Evolutionary conservation across 2,329 filamentous ascomycete species (phyloP).

Genomic region (Clonostachys sp.): DNA sequence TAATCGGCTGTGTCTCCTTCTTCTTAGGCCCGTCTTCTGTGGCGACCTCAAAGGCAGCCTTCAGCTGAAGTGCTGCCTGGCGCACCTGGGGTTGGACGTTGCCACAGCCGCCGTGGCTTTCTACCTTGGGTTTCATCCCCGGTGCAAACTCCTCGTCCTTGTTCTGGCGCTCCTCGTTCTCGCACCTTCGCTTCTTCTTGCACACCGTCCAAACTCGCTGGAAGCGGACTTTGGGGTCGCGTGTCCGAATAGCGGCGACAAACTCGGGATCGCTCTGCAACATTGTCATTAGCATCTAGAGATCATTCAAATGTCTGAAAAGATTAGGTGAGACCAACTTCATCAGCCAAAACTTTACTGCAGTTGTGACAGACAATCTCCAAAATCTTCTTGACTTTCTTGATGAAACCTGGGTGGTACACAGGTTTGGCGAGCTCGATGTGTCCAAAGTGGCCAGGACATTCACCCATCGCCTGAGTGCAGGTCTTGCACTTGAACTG

Average conservation of each 20-base stretch:
- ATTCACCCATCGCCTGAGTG: slow-evolving; percentile 91
- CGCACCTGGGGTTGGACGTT: slow-evolving; percentile 86
- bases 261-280: slow-evolving; percentile 80
- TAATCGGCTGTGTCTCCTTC: slow-evolving; percentile 77
- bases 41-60: slow-evolving; percentile 62
- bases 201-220: slow-evolving; percentile 88
- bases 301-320: slow-evolving; percentile 42
- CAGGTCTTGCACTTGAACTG: slow-evolving; percentile 96
- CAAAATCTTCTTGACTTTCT: slow-evolving; percentile 98
- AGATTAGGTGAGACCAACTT: slow-evolving; percentile 74
- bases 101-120: slow-evolving; percentile 84
- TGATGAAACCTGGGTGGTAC: slow-evolving; percentile 93
- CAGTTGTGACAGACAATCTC: slow-evolving; percentile 99
- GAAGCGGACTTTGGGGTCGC: slow-evolving; percentile 93
- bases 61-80: slow-evolving; percentile 79
- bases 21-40: slow-evolving; percentile 66
- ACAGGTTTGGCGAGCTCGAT: slow-evolving; percentile 97
- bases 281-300: slow-evolving; percentile 57
- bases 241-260: slow-evolving; percentile 71
- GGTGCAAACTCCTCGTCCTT: slow-evolving; percentile 66
- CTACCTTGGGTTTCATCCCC: slow-evolving; percentile 45
- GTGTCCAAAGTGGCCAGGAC: slow-evolving; percentile 96
- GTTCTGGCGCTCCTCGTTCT: slow-evolving; percentile 70
- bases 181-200: slow-evolving; percentile 82
- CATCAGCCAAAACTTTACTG: slow-evolving; percentile 94